Percentiles rank a stretch among this genome's conserved stretches.
Evolutionary conservation across 2,329 filamentous ascomycete genomes (phyloP).

Genomic region (Ophiostoma himal-ulmi): DNA sequence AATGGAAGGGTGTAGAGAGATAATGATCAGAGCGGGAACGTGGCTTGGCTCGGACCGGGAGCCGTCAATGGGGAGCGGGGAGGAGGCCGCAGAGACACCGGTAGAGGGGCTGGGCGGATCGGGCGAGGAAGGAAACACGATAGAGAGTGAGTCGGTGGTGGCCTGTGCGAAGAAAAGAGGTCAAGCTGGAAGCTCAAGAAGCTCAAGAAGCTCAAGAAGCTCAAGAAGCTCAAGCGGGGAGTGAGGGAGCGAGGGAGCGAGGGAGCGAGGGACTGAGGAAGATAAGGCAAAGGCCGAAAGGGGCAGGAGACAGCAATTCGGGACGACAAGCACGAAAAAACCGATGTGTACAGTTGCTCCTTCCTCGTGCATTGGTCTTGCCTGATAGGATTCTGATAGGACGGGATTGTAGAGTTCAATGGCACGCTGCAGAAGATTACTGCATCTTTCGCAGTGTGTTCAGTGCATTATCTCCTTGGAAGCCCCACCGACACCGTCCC

Average conservation of each 20-base stretch:
- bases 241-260: neutral
- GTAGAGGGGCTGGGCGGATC: neutral
- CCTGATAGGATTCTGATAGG: neutral
- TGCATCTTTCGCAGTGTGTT: neutral
- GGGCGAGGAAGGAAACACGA: neutral
- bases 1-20: neutral
- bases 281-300: neutral
- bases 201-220: neutral
- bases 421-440: conserved; percentile 3
- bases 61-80: neutral
- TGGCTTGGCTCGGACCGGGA: conserved; percentile 2
- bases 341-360: neutral
- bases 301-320: neutral
- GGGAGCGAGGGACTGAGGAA: neutral
- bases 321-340: neutral
- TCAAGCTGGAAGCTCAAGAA: neutral
- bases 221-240: neutral
- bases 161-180: neutral
- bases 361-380: conserved; percentile 6
- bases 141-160: neutral
- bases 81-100: neutral
- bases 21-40: neutral
- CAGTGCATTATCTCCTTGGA: neutral
- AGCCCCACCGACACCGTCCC: neutral
- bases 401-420: neutral